phyloP scores from a whole-genome alignment of 2,329 filamentous ascomycete species.

The Akanthomyces lecanii region DNA sequence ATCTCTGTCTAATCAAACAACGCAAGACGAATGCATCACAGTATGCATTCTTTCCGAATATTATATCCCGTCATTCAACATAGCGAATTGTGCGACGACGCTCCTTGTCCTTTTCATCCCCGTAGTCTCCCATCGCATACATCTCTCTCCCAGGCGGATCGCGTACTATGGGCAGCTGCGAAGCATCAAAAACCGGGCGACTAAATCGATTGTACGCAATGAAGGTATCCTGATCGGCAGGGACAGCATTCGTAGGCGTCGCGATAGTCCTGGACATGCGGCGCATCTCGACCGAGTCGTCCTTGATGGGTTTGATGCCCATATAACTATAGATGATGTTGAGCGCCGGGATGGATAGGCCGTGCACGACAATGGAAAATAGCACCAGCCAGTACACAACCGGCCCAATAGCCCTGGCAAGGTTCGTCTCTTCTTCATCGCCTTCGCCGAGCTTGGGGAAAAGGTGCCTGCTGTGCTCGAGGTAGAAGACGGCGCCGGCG shows the following conservation, averaged over 20 bases:
- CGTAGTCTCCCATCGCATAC: not conserved
- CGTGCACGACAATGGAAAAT: conserved; percentile 43
- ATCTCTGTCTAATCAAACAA: not conserved
- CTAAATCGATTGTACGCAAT: conserved; percentile 48
- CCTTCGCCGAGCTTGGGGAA: conserved; percentile 34
- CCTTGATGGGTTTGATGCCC: conserved; percentile 39
- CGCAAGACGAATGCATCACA: not conserved
- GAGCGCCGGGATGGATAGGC: conserved; percentile 44
- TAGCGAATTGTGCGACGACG: conserved; percentile 12
- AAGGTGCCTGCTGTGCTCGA: conserved; percentile 45
- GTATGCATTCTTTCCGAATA: too few species aligned
- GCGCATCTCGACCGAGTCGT: conserved; percentile 38
- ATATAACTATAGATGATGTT: conserved; percentile 35
- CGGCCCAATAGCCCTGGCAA: conserved; percentile 33
- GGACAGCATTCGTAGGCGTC: conserved; percentile 37
- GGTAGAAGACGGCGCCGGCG: conserved; percentile 71
- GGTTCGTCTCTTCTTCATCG: conserved; percentile 31
- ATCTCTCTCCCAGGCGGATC: not conserved
- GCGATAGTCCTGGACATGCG: conserved; percentile 34
- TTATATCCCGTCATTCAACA: conserved; percentile 1
- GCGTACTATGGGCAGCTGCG: conserved; percentile 3
- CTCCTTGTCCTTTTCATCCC: not conserved
- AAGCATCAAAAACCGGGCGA: conserved; percentile 28
- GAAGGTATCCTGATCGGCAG: conserved; percentile 34
- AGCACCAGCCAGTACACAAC: conserved; percentile 21